Conservation (phyloP, 495 filamentous ascomycete genomes). For the Penicillium bialowiezense region DNA sequence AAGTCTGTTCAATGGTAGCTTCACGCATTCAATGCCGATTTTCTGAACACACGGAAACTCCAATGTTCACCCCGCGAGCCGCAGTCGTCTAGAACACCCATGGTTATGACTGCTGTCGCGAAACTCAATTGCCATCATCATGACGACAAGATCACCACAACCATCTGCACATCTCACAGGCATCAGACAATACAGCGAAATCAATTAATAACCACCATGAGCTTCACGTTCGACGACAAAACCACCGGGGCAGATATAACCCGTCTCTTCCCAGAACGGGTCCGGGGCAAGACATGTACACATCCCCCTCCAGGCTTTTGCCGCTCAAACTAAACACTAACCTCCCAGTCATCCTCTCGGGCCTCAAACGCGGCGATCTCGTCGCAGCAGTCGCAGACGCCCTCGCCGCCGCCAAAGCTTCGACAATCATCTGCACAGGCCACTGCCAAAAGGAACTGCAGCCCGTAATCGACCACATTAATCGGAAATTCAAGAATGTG, state of each 20-base stretch:
- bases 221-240: conserved; percentile 12
- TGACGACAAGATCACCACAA: too few species aligned
- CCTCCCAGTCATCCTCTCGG: conserved; percentile 15
- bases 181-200: not conserved
- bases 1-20: too few species aligned
- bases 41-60: too few species aligned
- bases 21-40: too few species aligned
- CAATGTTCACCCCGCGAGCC: too few species aligned
- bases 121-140: too few species aligned
- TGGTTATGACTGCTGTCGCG: too few species aligned
- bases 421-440: conserved; percentile 41
- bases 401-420: conserved; percentile 33
- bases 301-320: not conserved
- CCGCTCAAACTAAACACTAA: too few species aligned
- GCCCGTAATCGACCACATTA: conserved; percentile 38
- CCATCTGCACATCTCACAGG: not conserved
- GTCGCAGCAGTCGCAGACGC: conserved; percentile 18
- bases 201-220: conserved; percentile 5
- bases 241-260: conserved; percentile 34
- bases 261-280: conserved; percentile 32
- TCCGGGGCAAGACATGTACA: conserved; percentile 39
- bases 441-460: conserved; percentile 36
- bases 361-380: conserved; percentile 13
- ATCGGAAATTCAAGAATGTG: conserved; percentile 16
- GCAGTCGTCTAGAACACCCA: too few species aligned